Evolutionary conservation across 768 basidiomycete genomes (phyloP), one percentile per base, ranked within the genome.

Genomic region (Lactarius psammicola): DNA sequence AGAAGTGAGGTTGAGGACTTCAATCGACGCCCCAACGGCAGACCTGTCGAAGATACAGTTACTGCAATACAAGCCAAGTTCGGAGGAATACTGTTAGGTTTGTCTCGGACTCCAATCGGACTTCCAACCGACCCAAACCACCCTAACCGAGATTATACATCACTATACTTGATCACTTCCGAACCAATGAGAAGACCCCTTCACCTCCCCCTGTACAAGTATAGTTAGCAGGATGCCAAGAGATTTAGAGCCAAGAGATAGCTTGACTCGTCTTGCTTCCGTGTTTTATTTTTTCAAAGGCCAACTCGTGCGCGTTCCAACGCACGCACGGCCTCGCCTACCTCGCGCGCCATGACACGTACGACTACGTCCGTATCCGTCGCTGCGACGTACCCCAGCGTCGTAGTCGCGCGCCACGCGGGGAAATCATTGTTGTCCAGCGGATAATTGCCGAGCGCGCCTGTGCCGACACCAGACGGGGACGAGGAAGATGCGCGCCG

Each of bases 401-500:
- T 70, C 23, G 57, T 17, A 13, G 56, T 62, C 6, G 62, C 62
- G 10, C 69, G 64, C 11, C 59, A 59, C 40, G 42, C 30, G 5
- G 69, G 69, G 36, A 70, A 69, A 20, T 70, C 69, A 20, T 70
- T 68, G 20, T 20, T 28, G 30, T n/a, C 28, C n/a, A 2, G 34
- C 8, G 40, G 51, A 15, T 51, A 18, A 20, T 33, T 20, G 20
- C 86, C 83, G n/a, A 15, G 42, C 11, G 56, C 38, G 8, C 30
- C 31, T 11, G 13, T 7, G 4, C 56, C 40, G n/a, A 17, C 26
- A 20, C 20, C 38, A 2, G 46, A 23, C 8, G 34, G 15, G n/a
- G 65, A 56, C 15, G 34, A 40, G 5, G 30, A 17, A 65, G 89
- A 84, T 13, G 80, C 71, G 10, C 82, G 78, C n/a, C 75, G 76